Evolutionary conservation across 106 monocot genomes (phyloP), one percentile per base, ranked within the genome.

Genomic region (Vanilla planifolia): DNA sequence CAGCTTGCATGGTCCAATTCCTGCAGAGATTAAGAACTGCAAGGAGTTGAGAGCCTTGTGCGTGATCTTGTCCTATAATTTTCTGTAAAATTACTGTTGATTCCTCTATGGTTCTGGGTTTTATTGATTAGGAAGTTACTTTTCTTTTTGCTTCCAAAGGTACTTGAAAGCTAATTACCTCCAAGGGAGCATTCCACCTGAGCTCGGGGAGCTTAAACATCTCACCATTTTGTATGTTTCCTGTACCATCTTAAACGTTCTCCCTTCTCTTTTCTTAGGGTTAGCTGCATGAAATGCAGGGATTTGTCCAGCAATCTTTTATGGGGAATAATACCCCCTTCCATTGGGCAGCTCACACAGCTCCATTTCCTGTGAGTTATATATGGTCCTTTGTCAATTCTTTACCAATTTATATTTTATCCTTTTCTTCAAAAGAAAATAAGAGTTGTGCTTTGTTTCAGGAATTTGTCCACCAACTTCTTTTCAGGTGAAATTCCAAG

Each of bases 401-500:
- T 42, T 42, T 34, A 58, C 14, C 8, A 33, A 14, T 8, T 58
- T 58, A n/a, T 14, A n/a, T n/a, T n/a, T n/a, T n/a, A 7, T 33
- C 25, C 33, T 35, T 33, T 48, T 10, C 3, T 15, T 22, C 24
- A 48, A 20, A 15, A 64, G 33, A n/a, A 48, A 44, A 64, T 65
- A 23, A n/a, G 19, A 34, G 1, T 4, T 41, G 15, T 6, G 10
- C 75, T 67, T 36, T 3, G 2, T 69, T 67, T 59, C 75, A 96
- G 95, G 41, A 90, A 96, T 67, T 26, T 96, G 50, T 96, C 95
- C 16, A 87, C 86, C 67, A 96, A 96, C 63, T 86, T 84, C 79
- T 87, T 96, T 64, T 96, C 90, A 36, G 95, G 95, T 52, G 95
- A 96, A 75, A 81, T 96, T 42, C 95, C 95, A 57, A 84, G 81